These are phyloP conservation scores for Hansenula lynferdii DNA, from an alignment of 1,139 yeast species.

Conservation along the genomic window DNA sequence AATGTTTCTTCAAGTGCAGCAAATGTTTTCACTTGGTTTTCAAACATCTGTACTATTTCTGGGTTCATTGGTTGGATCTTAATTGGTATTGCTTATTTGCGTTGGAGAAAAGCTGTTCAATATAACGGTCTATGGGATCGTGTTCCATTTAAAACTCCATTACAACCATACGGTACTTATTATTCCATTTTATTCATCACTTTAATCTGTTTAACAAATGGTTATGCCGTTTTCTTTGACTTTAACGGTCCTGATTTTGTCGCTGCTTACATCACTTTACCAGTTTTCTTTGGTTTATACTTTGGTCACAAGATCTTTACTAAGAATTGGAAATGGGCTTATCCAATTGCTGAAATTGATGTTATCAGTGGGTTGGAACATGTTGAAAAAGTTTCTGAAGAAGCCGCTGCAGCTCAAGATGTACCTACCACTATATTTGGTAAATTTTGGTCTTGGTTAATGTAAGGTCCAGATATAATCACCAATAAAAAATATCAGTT, in stretches of 20 bases:
- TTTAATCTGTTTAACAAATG: conserved; percentile 46
- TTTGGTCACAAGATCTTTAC: conserved; percentile 53
- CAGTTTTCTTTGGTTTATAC: conserved; percentile 54
- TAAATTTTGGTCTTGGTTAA: conserved; percentile 1
- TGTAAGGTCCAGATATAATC: too few relatives aligned
- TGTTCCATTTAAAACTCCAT: conserved; percentile 30
- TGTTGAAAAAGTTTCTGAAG: conserved; percentile 32
- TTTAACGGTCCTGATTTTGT: conserved; percentile 62
- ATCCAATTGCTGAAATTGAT: conserved; percentile 45
- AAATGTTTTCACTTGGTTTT: conserved; percentile 63
- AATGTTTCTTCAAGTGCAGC: conserved; percentile 49
- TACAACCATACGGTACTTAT: conserved; percentile 58
- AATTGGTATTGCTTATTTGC: conserved; percentile 51
- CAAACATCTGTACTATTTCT: conserved; percentile 64
- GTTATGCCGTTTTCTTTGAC: conserved; percentile 62
- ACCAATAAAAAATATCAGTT: too few relatives aligned
- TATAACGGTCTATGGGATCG: conserved; percentile 38
- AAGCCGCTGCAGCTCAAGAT: not conserved
- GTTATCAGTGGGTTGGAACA: conserved; percentile 49
- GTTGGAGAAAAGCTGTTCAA: conserved; percentile 52
- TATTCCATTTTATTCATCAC: conserved; percentile 45
- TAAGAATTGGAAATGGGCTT: conserved; percentile 34
- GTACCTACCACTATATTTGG: conserved; percentile 1
- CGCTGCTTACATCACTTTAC: conserved; percentile 65
- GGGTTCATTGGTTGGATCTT: conserved; percentile 61